Evolutionary conservation across 495 filamentous ascomycete genomes (phyloP), one percentile per base, ranked within the genome.

Genomic region (Neurospora cerealis): DNA sequence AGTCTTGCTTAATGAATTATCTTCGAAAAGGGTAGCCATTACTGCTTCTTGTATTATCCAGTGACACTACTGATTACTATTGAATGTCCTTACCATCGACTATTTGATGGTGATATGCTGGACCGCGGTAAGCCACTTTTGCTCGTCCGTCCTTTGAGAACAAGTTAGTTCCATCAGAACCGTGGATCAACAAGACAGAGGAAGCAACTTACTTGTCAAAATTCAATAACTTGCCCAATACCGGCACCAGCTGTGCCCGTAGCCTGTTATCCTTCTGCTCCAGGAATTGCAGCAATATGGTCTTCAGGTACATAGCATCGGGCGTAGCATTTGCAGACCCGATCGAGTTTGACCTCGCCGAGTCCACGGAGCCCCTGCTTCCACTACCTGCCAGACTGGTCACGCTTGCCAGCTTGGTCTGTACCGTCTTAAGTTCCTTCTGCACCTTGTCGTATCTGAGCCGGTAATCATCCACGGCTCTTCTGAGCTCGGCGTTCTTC

Each of bases 181-280:
- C 2, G 21, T 6, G 5, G 6, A 15, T 21, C 32, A 10, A 17
- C 19, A 34, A 4, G 11, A 32, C 2, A 15, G 34, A 4, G 73
- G 40, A 54, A 44, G 8, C 4, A 32, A 85, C 93, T 81, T 82
- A 96, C 93, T 90, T 89, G 80, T 98, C 93, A 83, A 98, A 97
- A 81, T 93, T 91, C 74, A 99, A 86, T 77, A 98, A 83, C 89
- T 93, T 95, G 69, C 93, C 94, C 69, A 99, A 81, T 15, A 97
- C 94, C 17, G 95, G 96, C 34, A 99, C 91, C 70, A 99, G 86
- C 85, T 97, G 94, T 79, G 91, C 89, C 80, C 97, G 92, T 74
- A 94, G 88, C 80, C 89, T 93, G 83, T 95, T 97, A 78, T 99
- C 96, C 83, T 90, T 93, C 80, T 96, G 92, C 85, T 98, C 94